These are phyloP conservation scores for Chlamydomonas sphaeroides DNA, from an alignment of 139 green algal species.

Conservation along the genomic window DNA sequence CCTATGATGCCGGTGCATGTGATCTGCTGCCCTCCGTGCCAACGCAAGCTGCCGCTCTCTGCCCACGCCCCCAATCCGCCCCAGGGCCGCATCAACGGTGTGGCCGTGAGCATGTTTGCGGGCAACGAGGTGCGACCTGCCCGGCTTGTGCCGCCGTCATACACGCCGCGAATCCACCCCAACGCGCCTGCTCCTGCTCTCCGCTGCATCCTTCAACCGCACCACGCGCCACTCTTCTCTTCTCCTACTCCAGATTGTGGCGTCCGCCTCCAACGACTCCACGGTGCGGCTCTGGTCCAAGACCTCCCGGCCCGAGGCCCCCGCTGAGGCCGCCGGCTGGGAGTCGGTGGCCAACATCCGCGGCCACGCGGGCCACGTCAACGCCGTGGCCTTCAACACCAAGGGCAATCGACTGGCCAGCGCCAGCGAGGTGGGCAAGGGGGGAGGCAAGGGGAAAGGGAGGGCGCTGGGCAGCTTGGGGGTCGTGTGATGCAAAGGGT, in stretches of 20 bases:
- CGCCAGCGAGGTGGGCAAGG: neutral
- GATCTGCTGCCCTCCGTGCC: too few species aligned
- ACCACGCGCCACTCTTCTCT: neutral
- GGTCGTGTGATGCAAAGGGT: neutral
- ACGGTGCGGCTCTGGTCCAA: slow-evolving; percentile 18
- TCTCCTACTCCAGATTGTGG: too few species aligned
- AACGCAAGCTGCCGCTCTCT: too few species aligned
- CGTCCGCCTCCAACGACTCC: slow-evolving; percentile 21
- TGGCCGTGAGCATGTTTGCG: neutral
- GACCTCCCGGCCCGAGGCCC: too few species aligned
- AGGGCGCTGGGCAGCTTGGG: too few species aligned
- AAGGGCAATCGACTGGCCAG: slow-evolving; percentile 27
- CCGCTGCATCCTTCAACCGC: too few species aligned
- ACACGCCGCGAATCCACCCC: too few species aligned
- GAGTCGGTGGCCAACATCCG: slow-evolving; percentile 14
- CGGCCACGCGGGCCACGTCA: slow-evolving; percentile 16
- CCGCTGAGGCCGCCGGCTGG: slow-evolving; percentile 3
- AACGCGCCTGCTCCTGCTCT: too few species aligned
- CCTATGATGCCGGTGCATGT: too few species aligned
- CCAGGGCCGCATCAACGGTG: slow-evolving; percentile 23
- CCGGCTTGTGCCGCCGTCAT: too few species aligned
- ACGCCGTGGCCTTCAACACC: slow-evolving; percentile 19
- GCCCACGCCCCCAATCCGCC: too few species aligned
- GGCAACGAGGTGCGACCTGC: too few species aligned
- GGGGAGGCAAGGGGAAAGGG: neutral